Conservation (phyloP, 2,329 filamentous ascomycete genomes). For the Alternaria triticimaculans region DNA sequence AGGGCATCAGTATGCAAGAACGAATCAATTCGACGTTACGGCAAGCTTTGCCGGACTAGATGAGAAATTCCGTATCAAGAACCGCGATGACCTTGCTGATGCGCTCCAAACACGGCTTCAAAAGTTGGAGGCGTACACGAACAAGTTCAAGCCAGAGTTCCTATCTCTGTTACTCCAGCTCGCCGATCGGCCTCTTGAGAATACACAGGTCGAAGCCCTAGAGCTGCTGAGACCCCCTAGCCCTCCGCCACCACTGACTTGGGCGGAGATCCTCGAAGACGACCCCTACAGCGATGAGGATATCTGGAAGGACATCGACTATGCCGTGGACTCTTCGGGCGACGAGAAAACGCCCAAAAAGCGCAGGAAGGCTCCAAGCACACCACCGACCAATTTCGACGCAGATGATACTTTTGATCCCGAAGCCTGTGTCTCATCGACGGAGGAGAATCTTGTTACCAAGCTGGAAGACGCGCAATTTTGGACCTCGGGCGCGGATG, state of each 20-base stretch:
- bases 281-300: slow-evolving; percentile 74
- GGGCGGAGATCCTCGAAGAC: slow-evolving; percentile 79
- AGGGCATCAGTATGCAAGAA: slow-evolving; percentile 52
- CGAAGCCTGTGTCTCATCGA: slow-evolving; percentile 38
- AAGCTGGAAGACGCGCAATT: slow-evolving; percentile 56
- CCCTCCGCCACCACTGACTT: slow-evolving; percentile 64
- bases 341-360: slow-evolving; percentile 56
- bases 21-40: slow-evolving; percentile 58
- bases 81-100: slow-evolving; percentile 80
- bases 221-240: slow-evolving; percentile 60
- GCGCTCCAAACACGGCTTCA: slow-evolving; percentile 66
- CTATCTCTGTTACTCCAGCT: slow-evolving; percentile 80
- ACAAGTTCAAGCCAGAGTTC: slow-evolving; percentile 78
- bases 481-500: slow-evolving; percentile 47
- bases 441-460: slow-evolving; percentile 40
- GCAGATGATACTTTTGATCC: slow-evolving; percentile 48
- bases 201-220: slow-evolving; percentile 71
- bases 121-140: slow-evolving; percentile 61
- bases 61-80: slow-evolving; percentile 83
- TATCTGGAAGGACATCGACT: slow-evolving; percentile 75
- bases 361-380: slow-evolving; percentile 24
- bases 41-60: slow-evolving; percentile 62
- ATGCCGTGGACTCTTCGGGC: slow-evolving; percentile 69
- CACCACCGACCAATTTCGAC: slow-evolving; percentile 46
- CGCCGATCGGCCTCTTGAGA: slow-evolving; percentile 78